These are phyloP conservation scores for Nicotiana attenuata DNA, from an alignment of 257 asterid species.

Conservation along the genomic window DNA sequence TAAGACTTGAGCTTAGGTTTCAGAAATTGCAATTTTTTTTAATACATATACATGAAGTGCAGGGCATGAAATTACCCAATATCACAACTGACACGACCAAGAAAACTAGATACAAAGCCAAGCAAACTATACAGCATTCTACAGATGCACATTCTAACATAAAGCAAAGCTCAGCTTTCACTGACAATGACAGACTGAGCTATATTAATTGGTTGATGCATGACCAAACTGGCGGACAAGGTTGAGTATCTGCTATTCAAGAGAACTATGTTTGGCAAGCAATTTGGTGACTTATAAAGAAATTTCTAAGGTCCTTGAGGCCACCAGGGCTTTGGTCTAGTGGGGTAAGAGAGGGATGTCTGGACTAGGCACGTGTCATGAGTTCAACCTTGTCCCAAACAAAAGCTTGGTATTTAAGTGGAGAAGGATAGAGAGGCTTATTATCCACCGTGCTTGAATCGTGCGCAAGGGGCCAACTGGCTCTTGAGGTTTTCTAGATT, in stretches of 20 bases:
- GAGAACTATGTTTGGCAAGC: not conserved
- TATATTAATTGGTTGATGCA: not conserved
- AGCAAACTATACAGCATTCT: not conserved
- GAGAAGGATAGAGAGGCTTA: not conserved
- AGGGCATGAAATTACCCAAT: not conserved
- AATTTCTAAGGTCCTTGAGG: not conserved
- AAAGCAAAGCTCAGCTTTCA: not conserved
- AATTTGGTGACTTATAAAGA: not conserved
- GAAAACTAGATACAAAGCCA: not conserved
- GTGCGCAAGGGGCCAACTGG: not conserved
- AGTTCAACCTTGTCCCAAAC: not conserved
- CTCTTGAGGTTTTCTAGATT: not conserved
- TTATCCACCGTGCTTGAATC: no score
- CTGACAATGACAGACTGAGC: not conserved
- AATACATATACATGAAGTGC: not conserved
- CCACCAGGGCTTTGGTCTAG: not conserved
- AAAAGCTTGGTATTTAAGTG: not conserved
- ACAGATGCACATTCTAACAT: conserved; percentile 3
- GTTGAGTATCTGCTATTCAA: not conserved
- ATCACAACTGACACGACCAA: not conserved
- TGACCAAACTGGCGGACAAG: not conserved
- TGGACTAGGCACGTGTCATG: not conserved
- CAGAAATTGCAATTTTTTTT: not conserved
- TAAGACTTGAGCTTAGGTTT: not conserved
- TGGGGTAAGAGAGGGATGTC: not conserved